Evolutionary conservation across 306 rosid genomes (phyloP), one percentile per base, ranked within the genome.

Genomic region (Quillaja saponaria): DNA sequence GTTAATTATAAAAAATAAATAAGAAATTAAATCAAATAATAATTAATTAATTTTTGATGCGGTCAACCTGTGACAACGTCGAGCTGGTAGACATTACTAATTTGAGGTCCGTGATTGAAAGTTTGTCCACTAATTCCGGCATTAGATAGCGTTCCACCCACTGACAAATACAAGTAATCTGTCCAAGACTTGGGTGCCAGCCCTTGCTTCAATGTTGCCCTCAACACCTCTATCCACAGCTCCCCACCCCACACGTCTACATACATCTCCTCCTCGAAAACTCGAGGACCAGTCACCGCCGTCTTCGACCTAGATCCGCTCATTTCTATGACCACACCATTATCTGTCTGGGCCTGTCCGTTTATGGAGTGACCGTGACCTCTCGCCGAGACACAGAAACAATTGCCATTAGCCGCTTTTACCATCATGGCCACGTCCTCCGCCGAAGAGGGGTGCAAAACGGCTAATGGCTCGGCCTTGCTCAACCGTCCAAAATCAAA

Each of bases 311-410:
- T 42, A 21, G 64, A 51, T 0, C 76, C 75, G 60, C 76, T 76
- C 99, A 92, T 89, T 39, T 84, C 80, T 0, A 92, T 60, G 49
- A 92, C 96, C 68, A 92, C 86, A 3, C 99, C 96, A 8, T 80
- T 74, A 28, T 6, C 54, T 7, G 80, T 67, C 80, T 69, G 65
- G 0, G 95, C 94, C 71, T 92, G 99, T 20, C 99, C 99, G 66
- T 89, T 87, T 57, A 92, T 87, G 2, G 99, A 92, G 74, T 92
- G 99, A n/a, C 99, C 99, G 46, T 89, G 95, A 0, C 99, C 99
- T 20, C 95, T 72, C 0, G 99, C 99, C 14, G 96, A 86, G 49
- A 92, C 96, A 0, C 74, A 61, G 21, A 86, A 80, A 34, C 78
- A 75, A 0, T 48, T 1, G 7, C 49, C 44, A 7, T 1, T 39